Percentiles rank a stretch among this genome's conserved stretches.
Evolutionary conservation across 208 protist genomes (phyloP).

Genomic region (Leishmania arabica): DNA sequence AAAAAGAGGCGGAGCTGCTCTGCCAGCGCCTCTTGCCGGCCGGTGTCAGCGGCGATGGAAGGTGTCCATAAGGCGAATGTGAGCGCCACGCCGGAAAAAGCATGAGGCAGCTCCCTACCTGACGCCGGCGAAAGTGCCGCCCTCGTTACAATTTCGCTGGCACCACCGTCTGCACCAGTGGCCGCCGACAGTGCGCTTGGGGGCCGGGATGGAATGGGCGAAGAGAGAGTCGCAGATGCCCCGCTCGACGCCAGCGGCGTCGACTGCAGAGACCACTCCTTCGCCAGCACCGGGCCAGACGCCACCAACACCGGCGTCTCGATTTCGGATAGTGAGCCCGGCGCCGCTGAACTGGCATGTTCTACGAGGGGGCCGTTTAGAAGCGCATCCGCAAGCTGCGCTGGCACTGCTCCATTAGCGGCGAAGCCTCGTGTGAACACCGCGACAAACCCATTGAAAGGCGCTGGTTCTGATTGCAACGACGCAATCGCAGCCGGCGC

Average conservation of each 20-base stretch:
- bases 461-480: neutral
- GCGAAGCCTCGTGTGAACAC: conserved; percentile 64
- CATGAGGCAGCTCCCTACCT: conserved; percentile 6
- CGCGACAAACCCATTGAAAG: conserved; percentile 17
- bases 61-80: conserved; percentile 41
- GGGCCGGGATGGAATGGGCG: conserved; percentile 15
- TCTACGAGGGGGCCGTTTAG: conserved; percentile 14
- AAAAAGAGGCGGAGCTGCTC: conserved; percentile 40
- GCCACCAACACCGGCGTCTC: conserved; percentile 47
- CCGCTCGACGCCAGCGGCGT: neutral
- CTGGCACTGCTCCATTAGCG: conserved; percentile 40
- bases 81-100: conserved; percentile 49
- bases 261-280: conserved; percentile 64
- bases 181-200: conserved; percentile 4
- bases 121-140: neutral
- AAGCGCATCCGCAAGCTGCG: conserved; percentile 26
- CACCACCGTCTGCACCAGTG: neutral
- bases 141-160: neutral
- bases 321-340: neutral
- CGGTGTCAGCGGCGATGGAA: neutral
- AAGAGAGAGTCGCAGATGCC: neutral
- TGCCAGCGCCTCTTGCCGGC: conserved; percentile 18
- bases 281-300: conserved; percentile 64
- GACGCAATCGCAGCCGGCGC: neutral
- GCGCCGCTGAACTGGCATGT: neutral